These are phyloP conservation scores for Cytospora mali DNA, from an alignment of 2,329 filamentous ascomycete species.

Conservation along the genomic window DNA sequence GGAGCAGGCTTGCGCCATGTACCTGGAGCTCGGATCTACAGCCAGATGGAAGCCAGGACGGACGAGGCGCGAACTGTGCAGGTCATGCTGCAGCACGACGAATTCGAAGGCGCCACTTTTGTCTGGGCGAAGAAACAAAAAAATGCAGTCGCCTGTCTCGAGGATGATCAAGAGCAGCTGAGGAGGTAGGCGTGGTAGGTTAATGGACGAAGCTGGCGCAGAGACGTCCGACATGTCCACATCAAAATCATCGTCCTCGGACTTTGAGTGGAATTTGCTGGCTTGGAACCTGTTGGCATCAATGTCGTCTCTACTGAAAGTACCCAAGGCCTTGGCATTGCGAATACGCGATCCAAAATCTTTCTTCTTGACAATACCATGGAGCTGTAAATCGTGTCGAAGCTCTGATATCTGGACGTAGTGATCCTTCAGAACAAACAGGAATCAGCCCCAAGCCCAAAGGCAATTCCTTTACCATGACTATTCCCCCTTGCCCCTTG, in stretches of 20 bases:
- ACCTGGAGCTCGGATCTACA: conserved; percentile 74
- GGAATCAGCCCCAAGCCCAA: conserved; percentile 32
- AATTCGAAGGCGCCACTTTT: conserved; percentile 58
- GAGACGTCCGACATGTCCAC: conserved; percentile 38
- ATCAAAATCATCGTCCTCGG: conserved; percentile 44
- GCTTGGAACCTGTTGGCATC: conserved; percentile 25
- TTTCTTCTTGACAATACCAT: conserved; percentile 74
- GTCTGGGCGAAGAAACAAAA: conserved; percentile 66
- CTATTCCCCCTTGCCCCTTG: conserved; percentile 7
- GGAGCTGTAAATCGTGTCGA: conserved; percentile 67
- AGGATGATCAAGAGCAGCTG: conserved; percentile 80
- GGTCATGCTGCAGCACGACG: conserved; percentile 42
- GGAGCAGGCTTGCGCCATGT: conserved; percentile 70
- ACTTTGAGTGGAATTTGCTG: conserved; percentile 29
- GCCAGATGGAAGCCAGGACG: conserved; percentile 69
- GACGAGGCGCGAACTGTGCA: conserved; percentile 50
- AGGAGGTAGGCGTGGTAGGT: conserved; percentile 58
- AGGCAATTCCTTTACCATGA: neutral
- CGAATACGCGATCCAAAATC: conserved; percentile 81
- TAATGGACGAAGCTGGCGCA: conserved; percentile 25
- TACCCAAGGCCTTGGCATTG: conserved; percentile 75
- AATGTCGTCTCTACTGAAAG: conserved; percentile 40
- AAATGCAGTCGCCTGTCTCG: conserved; percentile 72
- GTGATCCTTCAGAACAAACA: conserved; percentile 58
- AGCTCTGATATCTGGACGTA: conserved; percentile 82